These are phyloP conservation scores for Solanum rostratum DNA, from an alignment of 257 asterid species.

Conservation along the genomic window DNA sequence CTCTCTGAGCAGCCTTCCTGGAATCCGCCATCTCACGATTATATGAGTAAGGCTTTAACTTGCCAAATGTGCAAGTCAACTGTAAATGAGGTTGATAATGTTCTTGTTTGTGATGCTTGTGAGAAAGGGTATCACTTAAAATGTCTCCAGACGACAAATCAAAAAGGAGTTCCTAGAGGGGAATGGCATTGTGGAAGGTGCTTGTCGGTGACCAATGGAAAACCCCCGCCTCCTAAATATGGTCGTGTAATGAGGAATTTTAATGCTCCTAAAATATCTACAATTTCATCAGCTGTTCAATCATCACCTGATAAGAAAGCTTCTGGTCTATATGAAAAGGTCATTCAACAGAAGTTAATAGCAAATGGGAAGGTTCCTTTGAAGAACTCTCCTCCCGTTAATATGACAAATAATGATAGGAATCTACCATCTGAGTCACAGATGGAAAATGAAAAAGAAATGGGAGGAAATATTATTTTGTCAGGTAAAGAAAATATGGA, in stretches of 20 bases:
- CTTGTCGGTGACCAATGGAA: slow-evolving; percentile 76
- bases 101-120: slow-evolving; percentile 91
- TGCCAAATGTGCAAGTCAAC: slow-evolving; percentile 67
- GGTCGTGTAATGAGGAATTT: slow-evolving; percentile 93
- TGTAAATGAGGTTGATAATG: slow-evolving; percentile 53
- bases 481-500: slow-evolving; percentile 26
- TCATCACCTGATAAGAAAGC: slow-evolving; percentile 34
- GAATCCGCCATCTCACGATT: slow-evolving; percentile 88
- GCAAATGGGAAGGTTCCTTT: slow-evolving; percentile 36
- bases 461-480: slow-evolving; percentile 23
- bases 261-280: slow-evolving; percentile 33
- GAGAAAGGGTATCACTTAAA: slow-evolving; percentile 92
- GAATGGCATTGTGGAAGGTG: slow-evolving; percentile 98
- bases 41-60: slow-evolving; percentile 65
- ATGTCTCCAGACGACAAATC: slow-evolving; percentile 61
- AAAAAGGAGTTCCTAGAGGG: slow-evolving; percentile 65
- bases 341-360: slow-evolving; percentile 23
- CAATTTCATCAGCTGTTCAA: slow-evolving; percentile 28
- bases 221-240: slow-evolving; percentile 93
- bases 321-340: slow-evolving; percentile 41
- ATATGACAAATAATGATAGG: slow-evolving; percentile 12
- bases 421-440: slow-evolving; percentile 23
- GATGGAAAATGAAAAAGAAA: slow-evolving; percentile 18
- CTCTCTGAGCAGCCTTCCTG: slow-evolving; percentile 47
- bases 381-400: slow-evolving; percentile 26